Conservation (phyloP, 1,139 yeast species). For the Candida sanyaensis region DNA sequence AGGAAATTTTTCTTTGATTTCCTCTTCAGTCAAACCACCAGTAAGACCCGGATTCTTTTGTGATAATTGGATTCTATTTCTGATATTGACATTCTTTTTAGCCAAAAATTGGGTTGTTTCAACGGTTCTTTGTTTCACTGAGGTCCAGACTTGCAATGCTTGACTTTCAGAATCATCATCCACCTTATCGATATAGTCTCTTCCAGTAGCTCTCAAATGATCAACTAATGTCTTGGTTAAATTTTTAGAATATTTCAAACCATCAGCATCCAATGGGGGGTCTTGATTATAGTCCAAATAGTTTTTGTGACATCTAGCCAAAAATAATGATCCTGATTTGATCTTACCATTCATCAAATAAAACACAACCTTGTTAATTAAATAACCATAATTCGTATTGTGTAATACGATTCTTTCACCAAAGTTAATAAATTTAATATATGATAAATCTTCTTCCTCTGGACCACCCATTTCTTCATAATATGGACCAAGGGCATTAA, state of each 20-base stretch:
- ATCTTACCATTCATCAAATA: conserved; percentile 86
- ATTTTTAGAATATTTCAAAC: conserved; percentile 53
- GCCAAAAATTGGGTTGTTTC: conserved; percentile 75
- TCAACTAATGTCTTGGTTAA: conserved; percentile 38
- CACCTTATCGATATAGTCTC: conserved; percentile 29
- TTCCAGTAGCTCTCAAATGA: conserved; percentile 35
- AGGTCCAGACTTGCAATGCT: conserved; percentile 85
- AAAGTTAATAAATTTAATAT: conserved; percentile 83
- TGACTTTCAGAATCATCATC: conserved; percentile 50
- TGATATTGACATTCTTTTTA: conserved; percentile 57
- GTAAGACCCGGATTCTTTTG: conserved; percentile 92
- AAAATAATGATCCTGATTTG: conserved; percentile 82
- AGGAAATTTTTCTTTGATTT: conserved; percentile 62
- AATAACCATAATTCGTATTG: conserved; percentile 81
- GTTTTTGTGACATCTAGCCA: conserved; percentile 78
- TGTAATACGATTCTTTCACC: conserved; percentile 85
- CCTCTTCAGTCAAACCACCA: conserved; percentile 63
- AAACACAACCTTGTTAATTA: conserved; percentile 85
- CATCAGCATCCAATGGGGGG: conserved; percentile 66
- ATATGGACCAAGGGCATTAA: conserved; percentile 50
- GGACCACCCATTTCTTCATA: conserved; percentile 53
- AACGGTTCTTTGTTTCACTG: conserved; percentile 80
- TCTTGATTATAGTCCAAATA: conserved; percentile 57
- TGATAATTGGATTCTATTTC: conserved; percentile 79
- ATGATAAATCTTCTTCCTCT: conserved; percentile 57